These are phyloP conservation scores for Phaeotremella skinneri DNA, from an alignment of 768 basidiomycete species.

Conservation along the genomic window DNA sequence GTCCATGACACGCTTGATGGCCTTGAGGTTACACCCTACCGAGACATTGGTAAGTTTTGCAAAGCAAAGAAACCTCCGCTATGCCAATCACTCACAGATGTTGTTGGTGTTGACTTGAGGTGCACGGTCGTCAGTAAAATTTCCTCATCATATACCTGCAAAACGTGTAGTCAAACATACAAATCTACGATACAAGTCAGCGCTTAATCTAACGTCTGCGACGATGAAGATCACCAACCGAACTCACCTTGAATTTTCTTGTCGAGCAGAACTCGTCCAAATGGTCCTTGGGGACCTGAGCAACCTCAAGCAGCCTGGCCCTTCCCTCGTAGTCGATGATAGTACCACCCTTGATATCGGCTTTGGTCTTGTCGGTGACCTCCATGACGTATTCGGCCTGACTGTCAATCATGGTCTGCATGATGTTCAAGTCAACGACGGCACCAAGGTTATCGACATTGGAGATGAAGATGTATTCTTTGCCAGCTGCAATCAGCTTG, in stretches of 20 bases:
- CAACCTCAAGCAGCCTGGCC: constrained; percentile 85
- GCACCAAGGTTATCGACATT: constrained; percentile 97
- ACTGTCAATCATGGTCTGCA: constrained; percentile 75
- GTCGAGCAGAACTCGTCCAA: constrained; percentile 87
- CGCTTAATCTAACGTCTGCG: background rate
- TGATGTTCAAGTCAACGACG: constrained; percentile 77
- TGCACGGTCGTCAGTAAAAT: background rate
- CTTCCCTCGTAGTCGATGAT: constrained; percentile 87
- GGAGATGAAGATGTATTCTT: constrained; percentile 95
- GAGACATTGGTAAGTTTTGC: constrained; percentile 5
- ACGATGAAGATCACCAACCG: constrained; percentile 44
- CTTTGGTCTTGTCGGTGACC: constrained; percentile 96
- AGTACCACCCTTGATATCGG: constrained; percentile 77
- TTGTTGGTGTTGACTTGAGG: constrained; percentile 56
- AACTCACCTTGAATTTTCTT: constrained; percentile 89
- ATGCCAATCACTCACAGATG: constrained; percentile 48
- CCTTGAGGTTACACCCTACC: constrained; percentile 56
- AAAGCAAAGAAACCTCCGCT: no score
- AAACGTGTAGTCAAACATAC: background rate
- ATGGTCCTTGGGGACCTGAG: constrained; percentile 89
- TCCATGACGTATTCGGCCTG: constrained; percentile 89
- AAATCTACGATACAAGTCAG: constrained; percentile 16
- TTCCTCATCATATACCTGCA: background rate
- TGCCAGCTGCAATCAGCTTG: constrained; percentile 82
- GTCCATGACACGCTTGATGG: constrained; percentile 87